Evolutionary conservation across 257 asterid species (phyloP).

Genomic region (Dorcoceras hygrometricum): DNA sequence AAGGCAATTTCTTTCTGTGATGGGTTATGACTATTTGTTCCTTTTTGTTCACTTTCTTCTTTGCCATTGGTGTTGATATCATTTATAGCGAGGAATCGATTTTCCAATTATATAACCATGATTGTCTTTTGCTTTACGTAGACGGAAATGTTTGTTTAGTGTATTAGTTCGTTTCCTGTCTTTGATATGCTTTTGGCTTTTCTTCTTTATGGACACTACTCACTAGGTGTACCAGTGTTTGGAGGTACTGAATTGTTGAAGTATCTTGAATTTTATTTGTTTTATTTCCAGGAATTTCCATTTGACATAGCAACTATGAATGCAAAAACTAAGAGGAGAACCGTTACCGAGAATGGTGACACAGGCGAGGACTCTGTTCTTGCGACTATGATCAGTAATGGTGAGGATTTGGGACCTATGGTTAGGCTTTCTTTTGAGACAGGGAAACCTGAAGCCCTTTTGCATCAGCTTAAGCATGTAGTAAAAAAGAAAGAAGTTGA

Average conservation of each 20-base stretch:
- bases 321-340: conserved; percentile 62
- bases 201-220: not conserved
- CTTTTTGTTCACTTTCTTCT: not conserved
- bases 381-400: conserved; percentile 71
- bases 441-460: conserved; percentile 71
- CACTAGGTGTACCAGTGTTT: not conserved
- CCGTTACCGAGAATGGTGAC: conserved; percentile 63
- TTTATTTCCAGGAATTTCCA: conserved; percentile 20
- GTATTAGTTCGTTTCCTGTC: not conserved
- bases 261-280: conserved; percentile 21
- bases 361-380: conserved; percentile 78
- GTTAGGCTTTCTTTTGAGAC: conserved; percentile 79
- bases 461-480: conserved; percentile 68
- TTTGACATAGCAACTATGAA: conserved; percentile 38
- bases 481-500: conserved; percentile 84
- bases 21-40: not conserved
- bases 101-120: not conserved
- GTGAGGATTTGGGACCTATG: conserved; percentile 91
- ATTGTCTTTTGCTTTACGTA: not conserved
- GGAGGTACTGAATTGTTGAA: conserved; percentile 18
- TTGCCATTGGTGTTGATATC: not conserved
- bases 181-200: not conserved
- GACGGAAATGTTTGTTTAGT: not conserved
- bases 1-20: not conserved
- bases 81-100: not conserved